Percentiles rank a stretch among this genome's conserved stretches.
Evolutionary conservation across 1,139 yeast species (phyloP).

Genomic region (Candida anutae): DNA sequence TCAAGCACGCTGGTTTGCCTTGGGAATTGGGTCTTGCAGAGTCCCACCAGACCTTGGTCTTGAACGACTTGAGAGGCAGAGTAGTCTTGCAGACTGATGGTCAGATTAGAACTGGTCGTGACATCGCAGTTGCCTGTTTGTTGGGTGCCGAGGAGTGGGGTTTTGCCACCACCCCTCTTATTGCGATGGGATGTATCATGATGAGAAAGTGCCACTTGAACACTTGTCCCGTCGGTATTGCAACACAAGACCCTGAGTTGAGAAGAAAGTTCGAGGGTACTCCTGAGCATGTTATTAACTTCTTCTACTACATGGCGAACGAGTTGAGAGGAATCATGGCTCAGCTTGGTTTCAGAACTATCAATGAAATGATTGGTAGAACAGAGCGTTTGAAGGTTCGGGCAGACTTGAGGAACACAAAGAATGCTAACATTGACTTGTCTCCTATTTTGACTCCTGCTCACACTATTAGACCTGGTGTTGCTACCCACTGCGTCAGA

Average conservation of each 20-base stretch:
- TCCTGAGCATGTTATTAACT: conserved; percentile 97
- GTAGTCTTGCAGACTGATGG: conserved; percentile 97
- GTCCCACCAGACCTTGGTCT: conserved; percentile 93
- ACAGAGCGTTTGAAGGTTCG: conserved; percentile 84
- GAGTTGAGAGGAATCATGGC: conserved; percentile 94
- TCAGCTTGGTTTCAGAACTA: conserved; percentile 85
- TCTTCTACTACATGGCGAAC: conserved; percentile 89
- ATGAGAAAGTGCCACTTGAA: conserved; percentile 90
- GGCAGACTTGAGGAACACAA: conserved; percentile 78
- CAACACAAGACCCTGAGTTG: conserved; percentile 94
- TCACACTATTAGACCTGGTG: conserved; percentile 95
- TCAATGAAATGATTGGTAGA: conserved; percentile 97
- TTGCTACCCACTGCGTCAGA: conserved; percentile 85
- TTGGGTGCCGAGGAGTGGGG: conserved; percentile 99
- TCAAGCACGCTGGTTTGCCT: conserved; percentile 94
- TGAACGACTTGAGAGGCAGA: conserved; percentile 92
- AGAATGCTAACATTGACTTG: conserved; percentile 86
- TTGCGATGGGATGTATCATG: conserved; percentile 96
- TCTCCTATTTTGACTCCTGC: conserved; percentile 95
- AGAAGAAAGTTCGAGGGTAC: conserved; percentile 92
- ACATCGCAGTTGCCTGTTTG: conserved; percentile 90
- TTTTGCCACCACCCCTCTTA: conserved; percentile 93
- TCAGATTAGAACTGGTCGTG: conserved; percentile 92
- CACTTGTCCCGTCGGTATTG: conserved; percentile 97
- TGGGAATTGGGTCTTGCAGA: conserved; percentile 99